phyloP scores from a whole-genome alignment of 1,284 basidiomycete genomes.

The Mycosarcoma mackinlayi region DNA sequence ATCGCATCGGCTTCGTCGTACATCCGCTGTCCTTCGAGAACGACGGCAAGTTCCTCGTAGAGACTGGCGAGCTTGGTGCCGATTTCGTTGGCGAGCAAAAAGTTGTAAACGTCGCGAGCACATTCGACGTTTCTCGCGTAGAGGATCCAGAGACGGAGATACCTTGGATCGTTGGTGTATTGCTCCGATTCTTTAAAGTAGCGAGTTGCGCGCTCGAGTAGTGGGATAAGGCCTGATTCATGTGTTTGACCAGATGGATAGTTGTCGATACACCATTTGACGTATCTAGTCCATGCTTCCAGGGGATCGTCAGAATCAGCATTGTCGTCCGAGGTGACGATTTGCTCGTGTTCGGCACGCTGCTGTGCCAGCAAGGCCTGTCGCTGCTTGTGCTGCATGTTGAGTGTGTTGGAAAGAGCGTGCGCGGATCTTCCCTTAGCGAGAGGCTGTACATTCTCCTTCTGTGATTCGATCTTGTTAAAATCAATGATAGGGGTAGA shows the following conservation, averaged over 20 bases:
- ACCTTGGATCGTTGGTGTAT: conserved; percentile 87
- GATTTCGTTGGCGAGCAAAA: conserved; percentile 81
- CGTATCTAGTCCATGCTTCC: conserved; percentile 71
- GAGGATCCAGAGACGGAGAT: conserved; percentile 86
- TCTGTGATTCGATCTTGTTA: conserved; percentile 71
- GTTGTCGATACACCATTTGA: conserved; percentile 77
- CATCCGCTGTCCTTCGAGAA: conserved; percentile 79
- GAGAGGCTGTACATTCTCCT: conserved; percentile 75
- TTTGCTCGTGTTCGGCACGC: conserved; percentile 53
- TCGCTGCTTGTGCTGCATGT: conserved; percentile 61
- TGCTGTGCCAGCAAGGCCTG: conserved; percentile 51
- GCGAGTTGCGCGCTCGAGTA: conserved; percentile 79
- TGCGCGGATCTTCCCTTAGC: conserved; percentile 73
- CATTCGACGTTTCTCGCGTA: conserved; percentile 71
- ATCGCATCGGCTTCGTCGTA: conserved; percentile 77
- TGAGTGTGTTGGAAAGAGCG: conserved; percentile 70
- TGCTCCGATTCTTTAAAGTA: conserved; percentile 81
- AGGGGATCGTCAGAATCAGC: conserved; percentile 58
- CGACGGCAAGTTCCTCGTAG: conserved; percentile 85
- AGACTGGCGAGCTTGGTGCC: conserved; percentile 80
- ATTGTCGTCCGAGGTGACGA: conserved; percentile 45
- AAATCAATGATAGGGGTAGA: conserved; percentile 66
- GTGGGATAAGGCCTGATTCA: conserved; percentile 74
- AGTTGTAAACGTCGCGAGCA: conserved; percentile 70
- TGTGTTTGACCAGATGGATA: conserved; percentile 75